Base-by-base conservation (phyloP, 352 stramenopile genomes). In the Thraustochytrium sp. region DNA sequence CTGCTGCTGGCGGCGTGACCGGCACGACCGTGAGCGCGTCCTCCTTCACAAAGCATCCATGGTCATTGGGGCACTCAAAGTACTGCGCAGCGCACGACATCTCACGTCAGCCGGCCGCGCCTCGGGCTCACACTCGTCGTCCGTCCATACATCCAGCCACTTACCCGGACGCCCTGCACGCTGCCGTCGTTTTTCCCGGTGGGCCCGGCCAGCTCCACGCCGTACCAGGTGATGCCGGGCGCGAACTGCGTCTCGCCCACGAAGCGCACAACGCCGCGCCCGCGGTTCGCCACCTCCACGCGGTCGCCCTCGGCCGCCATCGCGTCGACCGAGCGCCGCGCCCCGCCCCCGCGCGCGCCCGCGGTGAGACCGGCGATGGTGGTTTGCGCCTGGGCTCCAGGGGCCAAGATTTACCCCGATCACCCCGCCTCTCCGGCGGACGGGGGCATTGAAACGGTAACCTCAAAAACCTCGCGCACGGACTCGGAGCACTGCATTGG, bases 241-340 rank as follows among this genome's bases (percentile, higher is more conserved):
- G 29, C 37, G 23, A 56, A 26, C 23, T 95, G 86, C 54, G 98
- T 92, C 85, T 94, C 86, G 18, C 97, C 97, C 11, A 99, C 63
- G 86, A 92, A 99, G 44, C 89, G 88, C 46, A 99, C 92, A 31
- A 87, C 87, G 36, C 97, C 97, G 34, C 95, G 90, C 51, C 97
- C 90, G 29, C 90, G 91, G 38, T 97, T 96, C 0, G 96, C 96
- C 51, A 99, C 95, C 88, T 99, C 93, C 51, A 80, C 68, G 51
- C 68, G 48, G 44, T 46, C 68, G 42, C 68, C 48, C 36, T 13
- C 68, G 8, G 11, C 68, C 51, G 37, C 31, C 68, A 80, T 80
- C 48, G 18, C 42, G 31, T 11, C n/a, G n/a, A n/a, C n/a, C n/a
- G n/a, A n/a, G n/a, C n/a, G n/a, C n/a, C 49, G 26, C 49, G 18